A percentile compares a stretch with the other conserved stretches of the same genome.
These are phyloP conservation scores for Suillus sp. DNA, from an alignment of 768 basidiomycete genomes.

Conservation along the genomic window DNA sequence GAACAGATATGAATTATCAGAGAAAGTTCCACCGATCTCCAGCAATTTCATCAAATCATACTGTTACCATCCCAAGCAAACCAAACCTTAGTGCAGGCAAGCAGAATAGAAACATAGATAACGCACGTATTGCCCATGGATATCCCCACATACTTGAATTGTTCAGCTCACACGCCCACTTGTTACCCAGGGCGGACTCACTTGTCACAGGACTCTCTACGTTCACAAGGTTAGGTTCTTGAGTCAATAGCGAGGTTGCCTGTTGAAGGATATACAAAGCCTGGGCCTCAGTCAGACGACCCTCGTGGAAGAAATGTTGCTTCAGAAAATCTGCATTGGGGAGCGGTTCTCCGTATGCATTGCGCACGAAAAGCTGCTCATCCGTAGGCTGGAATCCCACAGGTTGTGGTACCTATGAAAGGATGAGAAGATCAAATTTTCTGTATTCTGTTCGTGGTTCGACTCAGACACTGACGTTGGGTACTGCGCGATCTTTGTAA, in stretches of 20 bases:
- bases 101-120: slow-evolving; percentile 14
- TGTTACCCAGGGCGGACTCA: slow-evolving; percentile 40
- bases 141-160: slow-evolving; percentile 86
- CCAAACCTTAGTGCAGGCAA: slow-evolving; percentile 4
- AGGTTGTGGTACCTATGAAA: slow-evolving; percentile 67
- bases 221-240: slow-evolving; percentile 84
- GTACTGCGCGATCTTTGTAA: slow-evolving; percentile 34
- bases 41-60: slow-evolving; percentile 99
- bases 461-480: slow-evolving; percentile 31
- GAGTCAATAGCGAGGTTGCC: slow-evolving; percentile 63
- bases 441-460: slow-evolving; percentile 11
- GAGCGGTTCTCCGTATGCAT: slow-evolving; percentile 53
- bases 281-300: slow-evolving; percentile 79
- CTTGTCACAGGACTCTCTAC: slow-evolving; percentile 91
- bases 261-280: slow-evolving; percentile 79
- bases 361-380: slow-evolving; percentile 65
- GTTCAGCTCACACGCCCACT: slow-evolving; percentile 15
- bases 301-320: slow-evolving; percentile 88
- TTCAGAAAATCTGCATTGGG: slow-evolving; percentile 82
- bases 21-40: slow-evolving; percentile 87
- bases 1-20: slow-evolving; percentile 88
- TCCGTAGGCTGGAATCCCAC: slow-evolving; percentile 65
- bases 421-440: slow-evolving; percentile 27
- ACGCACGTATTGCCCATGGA: slow-evolving; percentile 94
- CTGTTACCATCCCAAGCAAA: slow-evolving; percentile 45